Conservation (phyloP, 2,329 filamentous ascomycete genomes). For the Saccharata proteae region DNA sequence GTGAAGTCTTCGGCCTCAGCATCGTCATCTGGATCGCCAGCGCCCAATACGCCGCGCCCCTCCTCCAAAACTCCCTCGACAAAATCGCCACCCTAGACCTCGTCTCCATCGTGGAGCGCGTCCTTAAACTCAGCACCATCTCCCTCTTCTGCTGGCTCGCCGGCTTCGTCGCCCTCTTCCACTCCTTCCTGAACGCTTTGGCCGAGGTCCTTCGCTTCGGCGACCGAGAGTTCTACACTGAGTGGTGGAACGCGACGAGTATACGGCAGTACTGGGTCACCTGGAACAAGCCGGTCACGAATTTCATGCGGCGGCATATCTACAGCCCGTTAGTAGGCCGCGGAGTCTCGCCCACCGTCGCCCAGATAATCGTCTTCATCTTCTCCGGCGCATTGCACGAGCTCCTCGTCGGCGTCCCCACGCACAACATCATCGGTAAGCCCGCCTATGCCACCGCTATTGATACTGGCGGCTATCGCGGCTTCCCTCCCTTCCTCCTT, state of each 20-base stretch:
- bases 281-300: constrained; percentile 96
- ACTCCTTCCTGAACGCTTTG: constrained; percentile 80
- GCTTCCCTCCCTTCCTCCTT: too few species aligned
- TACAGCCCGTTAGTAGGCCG: constrained; percentile 79
- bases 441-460: neutral
- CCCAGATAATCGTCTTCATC: constrained; percentile 74
- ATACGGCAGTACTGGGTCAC: constrained; percentile 85
- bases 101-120: constrained; percentile 69
- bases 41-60: constrained; percentile 85
- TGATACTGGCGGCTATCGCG: neutral
- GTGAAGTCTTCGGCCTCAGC: constrained; percentile 63
- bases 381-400: constrained; percentile 87
- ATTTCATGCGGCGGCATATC: constrained; percentile 91
- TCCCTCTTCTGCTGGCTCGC: constrained; percentile 94
- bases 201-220: constrained; percentile 85
- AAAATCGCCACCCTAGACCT: constrained; percentile 75
- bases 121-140: constrained; percentile 93
- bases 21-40: constrained; percentile 93
- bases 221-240: constrained; percentile 88
- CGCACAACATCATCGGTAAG: constrained; percentile 77
- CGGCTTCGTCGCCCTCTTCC: constrained; percentile 93
- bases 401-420: constrained; percentile 82
- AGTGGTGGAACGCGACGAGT: constrained; percentile 86
- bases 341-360: constrained; percentile 58
- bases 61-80: constrained; percentile 78